Conservation (phyloP, 148 eudicot genomes). For the Chenopodium formosanum region DNA sequence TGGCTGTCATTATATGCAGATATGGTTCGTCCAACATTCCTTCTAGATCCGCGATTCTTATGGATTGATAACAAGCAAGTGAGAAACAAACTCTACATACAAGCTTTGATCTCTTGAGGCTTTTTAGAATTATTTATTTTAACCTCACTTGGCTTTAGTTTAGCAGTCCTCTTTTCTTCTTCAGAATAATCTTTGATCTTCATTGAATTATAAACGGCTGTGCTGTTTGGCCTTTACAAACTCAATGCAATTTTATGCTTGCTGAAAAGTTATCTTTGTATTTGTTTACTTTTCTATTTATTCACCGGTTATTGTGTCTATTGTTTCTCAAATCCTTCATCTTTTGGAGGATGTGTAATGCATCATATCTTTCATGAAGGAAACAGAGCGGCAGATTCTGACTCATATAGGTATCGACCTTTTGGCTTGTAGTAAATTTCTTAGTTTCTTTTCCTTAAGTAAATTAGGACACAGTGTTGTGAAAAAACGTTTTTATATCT, state of each 20-base stretch:
- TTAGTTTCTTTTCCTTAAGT: too few relatives aligned
- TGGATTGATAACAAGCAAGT: not conserved
- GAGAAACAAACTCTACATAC: not conserved
- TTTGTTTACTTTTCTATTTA: not conserved
- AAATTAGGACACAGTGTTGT: too few relatives aligned
- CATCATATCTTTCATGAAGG: too few relatives aligned
- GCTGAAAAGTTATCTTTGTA: not conserved
- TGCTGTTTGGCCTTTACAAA: slow-evolving; percentile 6
- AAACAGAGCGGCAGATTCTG: too few relatives aligned
- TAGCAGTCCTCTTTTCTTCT: not conserved
- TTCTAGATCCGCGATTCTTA: not conserved
- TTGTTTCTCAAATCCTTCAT: too few relatives aligned
- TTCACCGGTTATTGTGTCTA: not conserved
- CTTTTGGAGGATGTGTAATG: too few relatives aligned
- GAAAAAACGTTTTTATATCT: too few relatives aligned
- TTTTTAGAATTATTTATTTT: not conserved
- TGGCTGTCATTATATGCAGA: not conserved
- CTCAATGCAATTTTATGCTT: not conserved
- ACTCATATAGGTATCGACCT: too few relatives aligned
- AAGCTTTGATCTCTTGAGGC: not conserved
- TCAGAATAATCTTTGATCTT: not conserved
- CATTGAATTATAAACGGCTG: not conserved
- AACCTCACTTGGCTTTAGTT: not conserved
- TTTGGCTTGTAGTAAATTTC: too few relatives aligned
- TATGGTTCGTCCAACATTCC: not conserved